phyloP scores from a whole-genome alignment of 140 eudicot species.

The Senecio squalidus region DNA sequence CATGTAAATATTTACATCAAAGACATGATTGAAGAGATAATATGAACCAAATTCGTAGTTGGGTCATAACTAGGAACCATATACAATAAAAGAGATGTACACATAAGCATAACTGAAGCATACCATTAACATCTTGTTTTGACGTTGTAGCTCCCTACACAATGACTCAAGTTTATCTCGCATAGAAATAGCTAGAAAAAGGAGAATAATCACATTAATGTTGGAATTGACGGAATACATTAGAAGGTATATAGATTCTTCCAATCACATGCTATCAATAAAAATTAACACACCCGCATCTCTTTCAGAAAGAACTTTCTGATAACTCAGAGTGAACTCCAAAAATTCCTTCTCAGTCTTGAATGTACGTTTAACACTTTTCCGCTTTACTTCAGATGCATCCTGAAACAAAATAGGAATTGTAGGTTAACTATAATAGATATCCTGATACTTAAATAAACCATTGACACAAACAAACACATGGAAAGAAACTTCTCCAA shows the following conservation, averaged over 20 bases:
- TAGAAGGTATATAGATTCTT: background rate
- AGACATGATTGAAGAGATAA: background rate
- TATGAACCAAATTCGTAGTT: background rate
- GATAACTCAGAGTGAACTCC: conserved; percentile 91
- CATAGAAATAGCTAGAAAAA: conserved; percentile 69
- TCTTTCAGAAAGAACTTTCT: conserved; percentile 85
- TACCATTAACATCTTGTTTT: conserved; percentile 90
- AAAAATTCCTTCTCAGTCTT: conserved; percentile 85
- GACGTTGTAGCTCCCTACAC: conserved; percentile 88
- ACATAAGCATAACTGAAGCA: conserved; percentile 5
- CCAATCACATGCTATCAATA: background rate
- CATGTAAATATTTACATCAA: conserved; percentile 10
- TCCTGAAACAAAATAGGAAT: conserved; percentile 42
- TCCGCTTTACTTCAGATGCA: conserved; percentile 70
- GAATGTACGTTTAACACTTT: conserved; percentile 65
- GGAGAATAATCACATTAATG: conserved; percentile 16
- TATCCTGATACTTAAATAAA: conserved; percentile 4
- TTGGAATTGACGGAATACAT: background rate
- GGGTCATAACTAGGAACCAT: background rate
- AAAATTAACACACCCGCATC: conserved; percentile 63
- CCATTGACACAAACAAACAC: background rate
- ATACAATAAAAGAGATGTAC: background rate
- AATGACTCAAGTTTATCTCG: conserved; percentile 91
- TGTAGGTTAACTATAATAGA: background rate
- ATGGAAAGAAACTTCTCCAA: background rate